Percentiles rank a stretch among this genome's conserved stretches.
phyloP scores from a whole-genome alignment of 2,329 filamentous ascomycete species.

The Fusarium citri region DNA sequence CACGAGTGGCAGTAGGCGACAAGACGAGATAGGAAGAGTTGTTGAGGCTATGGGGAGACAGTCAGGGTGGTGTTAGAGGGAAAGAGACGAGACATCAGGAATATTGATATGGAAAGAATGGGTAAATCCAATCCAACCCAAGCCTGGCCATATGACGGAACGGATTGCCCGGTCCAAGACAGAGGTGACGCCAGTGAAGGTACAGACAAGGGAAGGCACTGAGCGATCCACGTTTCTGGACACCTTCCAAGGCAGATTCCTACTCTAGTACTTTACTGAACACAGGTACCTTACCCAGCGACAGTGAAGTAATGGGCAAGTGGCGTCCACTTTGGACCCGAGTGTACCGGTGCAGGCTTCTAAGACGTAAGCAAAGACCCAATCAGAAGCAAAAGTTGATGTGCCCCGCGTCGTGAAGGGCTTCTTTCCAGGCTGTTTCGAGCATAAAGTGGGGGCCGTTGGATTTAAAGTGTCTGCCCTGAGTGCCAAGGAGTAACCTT shows the following conservation, averaged over 20 bases:
- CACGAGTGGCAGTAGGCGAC: constrained; percentile 2
- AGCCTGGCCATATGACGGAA: constrained; percentile 22
- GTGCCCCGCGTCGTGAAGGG: constrained; percentile 31
- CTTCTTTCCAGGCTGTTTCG: constrained; percentile 9
- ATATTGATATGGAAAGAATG: constrained; percentile 2
- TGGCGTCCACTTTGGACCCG: constrained; percentile 6
- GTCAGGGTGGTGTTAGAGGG: constrained; percentile 9
- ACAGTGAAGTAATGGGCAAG: constrained; percentile 25
- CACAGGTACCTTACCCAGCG: background rate
- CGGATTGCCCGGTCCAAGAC: constrained; percentile 31
- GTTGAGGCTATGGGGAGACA: background rate
- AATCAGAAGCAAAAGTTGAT: constrained; percentile 17
- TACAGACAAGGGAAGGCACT: constrained; percentile 28
- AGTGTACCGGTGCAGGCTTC: constrained; percentile 5
- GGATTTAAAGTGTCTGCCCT: constrained; percentile 19
- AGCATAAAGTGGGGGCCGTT: constrained; percentile 21
- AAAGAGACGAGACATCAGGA: constrained; percentile 13
- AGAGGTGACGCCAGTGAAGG: constrained; percentile 35
- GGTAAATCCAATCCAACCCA: background rate
- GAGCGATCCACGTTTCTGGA: constrained; percentile 25
- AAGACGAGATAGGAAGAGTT: background rate
- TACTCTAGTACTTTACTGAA: background rate
- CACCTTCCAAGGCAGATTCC: constrained; percentile 33
- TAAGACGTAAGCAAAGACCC: constrained; percentile 10
- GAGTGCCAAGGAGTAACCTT: constrained; percentile 21